Conservation (phyloP, 2,329 filamentous ascomycete genomes). For the Coniochaeta hoffmannii region DNA sequence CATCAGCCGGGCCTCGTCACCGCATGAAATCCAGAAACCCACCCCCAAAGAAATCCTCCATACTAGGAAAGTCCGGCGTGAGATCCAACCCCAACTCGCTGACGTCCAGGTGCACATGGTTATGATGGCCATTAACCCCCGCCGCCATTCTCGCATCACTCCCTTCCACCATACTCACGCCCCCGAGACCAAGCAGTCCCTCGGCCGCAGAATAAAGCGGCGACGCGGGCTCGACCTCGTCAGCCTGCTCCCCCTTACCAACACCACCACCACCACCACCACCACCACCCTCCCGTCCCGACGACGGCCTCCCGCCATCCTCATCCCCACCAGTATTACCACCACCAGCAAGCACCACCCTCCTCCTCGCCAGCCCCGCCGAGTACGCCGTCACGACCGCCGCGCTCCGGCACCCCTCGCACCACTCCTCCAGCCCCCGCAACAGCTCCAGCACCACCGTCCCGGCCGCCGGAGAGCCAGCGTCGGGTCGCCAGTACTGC, state of each 20-base stretch:
- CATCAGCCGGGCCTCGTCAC: no score
- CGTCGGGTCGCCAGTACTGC: constrained; percentile 1
- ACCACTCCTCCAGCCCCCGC: background rate
- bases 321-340: no score
- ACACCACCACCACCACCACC: background rate
- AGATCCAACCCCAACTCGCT: background rate
- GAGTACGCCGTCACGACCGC: background rate
- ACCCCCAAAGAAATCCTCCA: constrained; percentile 5
- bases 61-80: constrained; percentile 3
- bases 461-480: background rate
- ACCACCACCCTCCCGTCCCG: background rate
- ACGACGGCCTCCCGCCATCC: background rate
- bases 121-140: background rate
- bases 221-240: background rate
- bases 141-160: background rate
- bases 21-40: constrained; percentile 6
- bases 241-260: background rate
- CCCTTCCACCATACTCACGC: background rate
- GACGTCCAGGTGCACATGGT: background rate
- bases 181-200: background rate
- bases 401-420: background rate
- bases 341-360: background rate
- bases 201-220: constrained; percentile 1
- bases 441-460: background rate
- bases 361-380: background rate